Conservation (phyloP, 2,329 filamentous ascomycete species). For the Fusarium denticulatum region DNA sequence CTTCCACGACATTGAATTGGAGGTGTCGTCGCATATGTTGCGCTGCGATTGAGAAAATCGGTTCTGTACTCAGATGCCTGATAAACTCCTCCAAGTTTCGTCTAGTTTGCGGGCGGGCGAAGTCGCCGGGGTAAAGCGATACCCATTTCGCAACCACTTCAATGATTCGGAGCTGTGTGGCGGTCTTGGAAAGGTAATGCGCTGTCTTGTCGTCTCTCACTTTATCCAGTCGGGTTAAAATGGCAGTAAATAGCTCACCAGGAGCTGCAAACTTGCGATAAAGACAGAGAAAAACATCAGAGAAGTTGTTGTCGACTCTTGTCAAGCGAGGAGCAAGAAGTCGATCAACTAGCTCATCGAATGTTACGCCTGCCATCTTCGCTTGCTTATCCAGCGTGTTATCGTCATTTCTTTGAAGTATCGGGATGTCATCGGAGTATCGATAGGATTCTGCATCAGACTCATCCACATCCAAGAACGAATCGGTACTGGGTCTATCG, state of each 20-base stretch:
- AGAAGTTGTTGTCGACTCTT: conserved; percentile 88
- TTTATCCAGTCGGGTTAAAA: conserved; percentile 79
- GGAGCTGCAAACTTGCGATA: conserved; percentile 95
- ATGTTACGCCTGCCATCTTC: conserved; percentile 63
- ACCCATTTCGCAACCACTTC: conserved; percentile 91
- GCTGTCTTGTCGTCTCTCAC: conserved; percentile 73
- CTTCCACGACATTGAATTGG: conserved; percentile 76
- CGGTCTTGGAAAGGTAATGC: conserved; percentile 79
- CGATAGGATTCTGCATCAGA: conserved; percentile 73
- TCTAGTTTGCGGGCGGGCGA: conserved; percentile 80
- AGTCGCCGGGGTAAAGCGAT: conserved; percentile 89
- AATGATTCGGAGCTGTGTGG: conserved; percentile 84
- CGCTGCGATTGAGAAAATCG: conserved; percentile 85
- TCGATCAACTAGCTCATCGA: conserved; percentile 85
- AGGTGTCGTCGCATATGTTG: conserved; percentile 86
- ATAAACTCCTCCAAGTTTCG: conserved; percentile 81
- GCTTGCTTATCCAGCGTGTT: conserved; percentile 61
- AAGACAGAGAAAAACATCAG: conserved; percentile 87
- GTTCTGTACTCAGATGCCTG: conserved; percentile 74
- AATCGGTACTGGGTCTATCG: conserved; percentile 59
- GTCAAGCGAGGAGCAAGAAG: conserved; percentile 84
- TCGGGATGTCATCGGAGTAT: conserved; percentile 74
- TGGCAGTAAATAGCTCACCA: conserved; percentile 77
- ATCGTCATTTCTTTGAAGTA: conserved; percentile 74
- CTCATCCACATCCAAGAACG: conserved; percentile 75